Evolutionary conservation across 345 rosid species (phyloP), one percentile per base, ranked within the genome.

Genomic region (Eutrema heterophyllum): DNA sequence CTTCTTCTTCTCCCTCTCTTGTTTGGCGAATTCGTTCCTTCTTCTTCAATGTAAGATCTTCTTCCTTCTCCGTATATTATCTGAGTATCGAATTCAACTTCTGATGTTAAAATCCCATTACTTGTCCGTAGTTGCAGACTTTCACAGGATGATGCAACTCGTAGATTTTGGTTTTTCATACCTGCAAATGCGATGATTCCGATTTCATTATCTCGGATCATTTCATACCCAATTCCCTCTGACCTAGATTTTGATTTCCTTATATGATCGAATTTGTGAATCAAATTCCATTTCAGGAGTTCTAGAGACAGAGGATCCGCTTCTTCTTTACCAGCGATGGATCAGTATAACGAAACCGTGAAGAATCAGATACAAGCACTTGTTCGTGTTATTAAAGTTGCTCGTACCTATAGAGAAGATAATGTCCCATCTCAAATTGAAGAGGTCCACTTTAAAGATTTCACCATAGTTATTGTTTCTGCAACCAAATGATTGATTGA

Each of bases 381-480:
- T 67, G 68, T 64, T 79, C 83, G 86, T 29, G 85, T 74, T 71
- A 60, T 82, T 5, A 81, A 67, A 58, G 72, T 79, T 4, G 67
- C 84, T 13, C 65, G 81, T 58, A 50, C 81, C 65, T 65, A 65
- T 74, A 79, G 81, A 77, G 85, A 81, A 3, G 91, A 82, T 45
- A 81, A 54, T 67, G 78, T 78, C 56, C 88, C 84, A 4, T 86
- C 83, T 65, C 76, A 57, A 72, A 87, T 89, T 26, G 81, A 86
- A 71, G 81, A 83, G 86, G 94, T 86, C 2, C 9, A 27, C 14
- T 24, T 44, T 9, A 18, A 1, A 15, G 0, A 30, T 14, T n/a
- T 38, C 24, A 0, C 5, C 10, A 0, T 18, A 15, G 30, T 12
- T 41, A 2, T 7, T n/a, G 1, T 40, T 5, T 35, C 16, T 11